Evolutionary conservation across 2,329 filamentous ascomycete genomes (phyloP).

Genomic region (Phaeophleospora eucalypticola): DNA sequence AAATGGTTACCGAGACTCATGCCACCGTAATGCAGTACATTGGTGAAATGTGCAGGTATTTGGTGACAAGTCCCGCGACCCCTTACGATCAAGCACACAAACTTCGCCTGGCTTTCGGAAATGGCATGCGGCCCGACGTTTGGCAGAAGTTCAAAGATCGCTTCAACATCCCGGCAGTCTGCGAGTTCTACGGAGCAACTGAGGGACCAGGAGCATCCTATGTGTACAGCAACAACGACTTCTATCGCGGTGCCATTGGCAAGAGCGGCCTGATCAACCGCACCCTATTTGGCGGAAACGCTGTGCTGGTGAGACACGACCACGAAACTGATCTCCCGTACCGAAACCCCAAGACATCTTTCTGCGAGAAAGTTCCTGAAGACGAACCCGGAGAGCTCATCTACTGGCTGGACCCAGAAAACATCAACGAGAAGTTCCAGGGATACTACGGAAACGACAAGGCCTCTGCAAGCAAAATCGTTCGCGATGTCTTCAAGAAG

Average conservation of each 20-base stretch:
- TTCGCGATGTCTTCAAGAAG: slow-evolving; percentile 67
- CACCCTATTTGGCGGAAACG: slow-evolving; percentile 48
- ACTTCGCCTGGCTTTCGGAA: slow-evolving; percentile 74
- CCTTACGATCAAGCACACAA: slow-evolving; percentile 68
- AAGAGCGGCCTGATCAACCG: slow-evolving; percentile 62
- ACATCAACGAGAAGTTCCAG: slow-evolving; percentile 65
- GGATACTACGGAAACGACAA: slow-evolving; percentile 74
- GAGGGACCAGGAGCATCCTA: slow-evolving; percentile 62
- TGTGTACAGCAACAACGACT: slow-evolving; percentile 71
- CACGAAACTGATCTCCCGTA: slow-evolving; percentile 63
- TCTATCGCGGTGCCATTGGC: slow-evolving; percentile 72
- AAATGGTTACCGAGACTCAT: slow-evolving; percentile 64
- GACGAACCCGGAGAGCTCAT: slow-evolving; percentile 73
- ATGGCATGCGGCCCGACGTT: slow-evolving; percentile 72
- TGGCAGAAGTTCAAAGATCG: slow-evolving; percentile 81
- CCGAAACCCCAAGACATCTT: slow-evolving; percentile 64
- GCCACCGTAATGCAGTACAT: slow-evolving; percentile 83
- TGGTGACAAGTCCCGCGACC: slow-evolving; percentile 62
- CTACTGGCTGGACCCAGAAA: slow-evolving; percentile 61
- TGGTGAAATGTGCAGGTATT: slow-evolving; percentile 79
- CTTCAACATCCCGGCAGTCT: slow-evolving; percentile 43
- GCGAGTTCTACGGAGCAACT: slow-evolving; percentile 38
- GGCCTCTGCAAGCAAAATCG: slow-evolving; percentile 68
- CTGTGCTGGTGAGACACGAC: slow-evolving; percentile 66
- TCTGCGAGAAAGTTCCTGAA: slow-evolving; percentile 57